Evolutionary conservation across 495 filamentous ascomycete species (phyloP), one percentile per base, ranked within the genome.

Genomic region (Neurospora sp.): DNA sequence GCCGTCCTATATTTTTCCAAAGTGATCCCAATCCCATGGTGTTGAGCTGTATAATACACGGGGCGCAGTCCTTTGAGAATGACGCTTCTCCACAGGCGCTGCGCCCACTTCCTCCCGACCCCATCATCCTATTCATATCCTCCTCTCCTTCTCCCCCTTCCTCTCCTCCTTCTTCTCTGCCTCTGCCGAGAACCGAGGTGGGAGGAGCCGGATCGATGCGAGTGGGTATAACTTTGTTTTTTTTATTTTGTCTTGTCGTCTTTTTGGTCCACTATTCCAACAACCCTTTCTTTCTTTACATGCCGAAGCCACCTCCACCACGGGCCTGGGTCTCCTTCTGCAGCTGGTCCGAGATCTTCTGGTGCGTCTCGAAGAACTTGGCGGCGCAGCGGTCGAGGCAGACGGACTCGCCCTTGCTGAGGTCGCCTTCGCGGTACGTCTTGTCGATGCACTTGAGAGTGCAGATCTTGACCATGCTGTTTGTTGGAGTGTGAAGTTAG

Each of bases 311-410:
- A 39, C 77, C 83, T 11, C 81, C 81, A 10, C 81, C 83, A 73
- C 80, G 84, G 66, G 74, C 78, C 78, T 81, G 78, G 66, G 83
- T 83, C 76, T 88, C 83, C 72, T 82, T 81, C 76, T 89, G 86
- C 73, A 89, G 78, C 74, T 85, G 79, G 72, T 89, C 87, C 59
- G 85, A 87, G 66, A 99, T 92, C 86, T 97, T 98, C 85, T 96
- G 88, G 83, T 97, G 93, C 79, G 97, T 94, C 74, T 99, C 96
- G 84, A 99, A 97, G 88, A 98, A 98, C 86, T 99, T 99, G 79
- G 91, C 87, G 44, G 95, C 90, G 84, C 96, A 99, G 75, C 96
- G 92, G 85, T 99, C 96, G 75, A 99, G 89, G 85, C 96, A 99
- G 76, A 98, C 96, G 72, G 91, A 92, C 85, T 99, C 96, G 86